A percentile compares a stretch with the other conserved stretches of the same genome.
Conservation (phyloP, 2,329 filamentous ascomycete species). For the Endocalyx cinctus region DNA sequence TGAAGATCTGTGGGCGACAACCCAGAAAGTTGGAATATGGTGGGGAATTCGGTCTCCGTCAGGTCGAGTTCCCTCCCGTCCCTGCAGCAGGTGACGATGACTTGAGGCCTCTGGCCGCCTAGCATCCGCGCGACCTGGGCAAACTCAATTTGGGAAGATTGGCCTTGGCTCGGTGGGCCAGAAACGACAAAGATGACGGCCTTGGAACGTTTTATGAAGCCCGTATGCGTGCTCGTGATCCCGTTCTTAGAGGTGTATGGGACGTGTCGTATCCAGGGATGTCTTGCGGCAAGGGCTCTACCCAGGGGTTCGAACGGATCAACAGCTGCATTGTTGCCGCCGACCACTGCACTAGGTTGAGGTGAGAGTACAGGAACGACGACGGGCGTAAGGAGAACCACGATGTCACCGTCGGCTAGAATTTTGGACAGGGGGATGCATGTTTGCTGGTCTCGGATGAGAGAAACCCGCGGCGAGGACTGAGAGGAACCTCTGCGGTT, state of each 20-base stretch:
- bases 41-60: conserved; percentile 41
- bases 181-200: conserved; percentile 59
- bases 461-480: conserved; percentile 22
- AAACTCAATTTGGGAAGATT: conserved; percentile 48
- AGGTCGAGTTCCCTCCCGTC: conserved; percentile 34
- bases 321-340: conserved; percentile 34
- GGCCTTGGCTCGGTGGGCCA: conserved; percentile 39
- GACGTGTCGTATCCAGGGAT: conserved; percentile 62
- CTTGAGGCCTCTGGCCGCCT: conserved; percentile 44
- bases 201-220: conserved; percentile 57
- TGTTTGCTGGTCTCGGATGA: conserved; percentile 26
- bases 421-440: conserved; percentile 44
- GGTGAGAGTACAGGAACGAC: too few species aligned
- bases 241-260: conserved; percentile 63
- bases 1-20: conserved; percentile 45
- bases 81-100: conserved; percentile 51
- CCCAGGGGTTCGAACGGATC: conserved; percentile 74
- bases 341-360: too few species aligned
- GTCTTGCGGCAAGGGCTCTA: conserved; percentile 53
- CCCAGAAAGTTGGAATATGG: conserved; percentile 44
- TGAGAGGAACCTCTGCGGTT: conserved; percentile 24
- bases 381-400: conserved; percentile 59
- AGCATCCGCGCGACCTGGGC: conserved; percentile 40
- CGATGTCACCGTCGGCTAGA: conserved; percentile 45
- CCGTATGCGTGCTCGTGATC: conserved; percentile 59